These are phyloP conservation scores for Euphrasia confusa DNA, from an alignment of 257 asterid species.

Conservation along the genomic window DNA sequence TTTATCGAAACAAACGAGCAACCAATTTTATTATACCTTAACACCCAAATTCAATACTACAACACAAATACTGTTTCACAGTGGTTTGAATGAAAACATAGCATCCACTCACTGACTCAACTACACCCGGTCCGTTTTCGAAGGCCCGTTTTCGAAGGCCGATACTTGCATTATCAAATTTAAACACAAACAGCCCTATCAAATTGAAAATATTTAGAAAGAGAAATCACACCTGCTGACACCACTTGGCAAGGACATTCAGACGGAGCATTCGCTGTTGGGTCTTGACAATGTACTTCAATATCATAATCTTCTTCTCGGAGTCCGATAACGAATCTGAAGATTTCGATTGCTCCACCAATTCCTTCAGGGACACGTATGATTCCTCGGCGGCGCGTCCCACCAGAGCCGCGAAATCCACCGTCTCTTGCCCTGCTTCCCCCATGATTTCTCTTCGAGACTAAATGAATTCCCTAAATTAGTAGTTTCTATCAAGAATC, in stretches of 20 bases:
- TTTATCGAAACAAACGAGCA: not conserved
- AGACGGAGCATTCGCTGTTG: constrained; percentile 98
- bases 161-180: not conserved
- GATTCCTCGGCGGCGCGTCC: constrained; percentile 86
- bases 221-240: constrained; percentile 70
- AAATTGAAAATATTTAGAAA: not conserved
- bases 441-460: constrained; percentile 42
- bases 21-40: not conserved
- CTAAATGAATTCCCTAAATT: constrained; percentile 25
- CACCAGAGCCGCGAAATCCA: constrained; percentile 78
- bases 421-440: constrained; percentile 82
- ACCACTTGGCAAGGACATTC: constrained; percentile 98
- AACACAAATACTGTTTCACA: not conserved
- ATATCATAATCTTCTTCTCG: constrained; percentile 86
- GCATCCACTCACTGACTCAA: constrained; percentile 2
- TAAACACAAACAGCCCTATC: not conserved
- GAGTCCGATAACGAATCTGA: constrained; percentile 63
- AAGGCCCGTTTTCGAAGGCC: not conserved
- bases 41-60: constrained; percentile 1
- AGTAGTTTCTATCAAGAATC: constrained; percentile 11
- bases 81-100: constrained; percentile 7
- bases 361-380: constrained; percentile 58
- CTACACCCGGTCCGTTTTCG: constrained; percentile 5
- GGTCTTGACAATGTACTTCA: constrained; percentile 86
- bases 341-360: constrained; percentile 83